These are phyloP conservation scores for Zopfia rhizophila DNA, from an alignment of 2,329 filamentous ascomycete species.

Conservation along the genomic window DNA sequence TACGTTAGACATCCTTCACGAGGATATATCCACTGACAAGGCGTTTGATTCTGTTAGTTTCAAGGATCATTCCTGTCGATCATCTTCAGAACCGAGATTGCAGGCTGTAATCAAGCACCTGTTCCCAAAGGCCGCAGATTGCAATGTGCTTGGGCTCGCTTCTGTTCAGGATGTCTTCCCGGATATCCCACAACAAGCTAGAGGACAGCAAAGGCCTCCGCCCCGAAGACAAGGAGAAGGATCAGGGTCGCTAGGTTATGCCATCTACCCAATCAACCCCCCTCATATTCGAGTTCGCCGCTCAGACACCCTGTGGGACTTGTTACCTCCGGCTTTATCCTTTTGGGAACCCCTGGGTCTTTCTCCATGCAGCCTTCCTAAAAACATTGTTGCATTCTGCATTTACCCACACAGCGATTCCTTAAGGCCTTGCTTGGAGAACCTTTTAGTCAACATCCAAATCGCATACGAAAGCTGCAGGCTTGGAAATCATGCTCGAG, in stretches of 20 bases:
- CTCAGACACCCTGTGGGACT: conserved; percentile 74
- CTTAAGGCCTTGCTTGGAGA: conserved; percentile 67
- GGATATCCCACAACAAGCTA: conserved; percentile 42
- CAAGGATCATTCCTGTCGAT: not conserved
- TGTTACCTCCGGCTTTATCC: conserved; percentile 76
- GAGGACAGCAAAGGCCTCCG: conserved; percentile 45
- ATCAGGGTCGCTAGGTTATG: conserved; percentile 36
- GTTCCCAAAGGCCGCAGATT: conserved; percentile 46
- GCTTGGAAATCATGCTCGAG: conserved; percentile 70
- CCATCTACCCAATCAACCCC: conserved; percentile 63
- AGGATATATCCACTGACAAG: conserved; percentile 17
- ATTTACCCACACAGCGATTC: conserved; percentile 75
- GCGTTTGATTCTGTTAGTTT: not conserved
- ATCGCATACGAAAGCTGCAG: conserved; percentile 79
- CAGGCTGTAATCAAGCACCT: conserved; percentile 35
- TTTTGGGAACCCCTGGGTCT: conserved; percentile 88
- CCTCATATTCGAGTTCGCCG: conserved; percentile 79
- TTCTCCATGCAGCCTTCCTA: conserved; percentile 74
- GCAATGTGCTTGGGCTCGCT: conserved; percentile 39
- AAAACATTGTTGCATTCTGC: conserved; percentile 76
- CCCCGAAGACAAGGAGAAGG: conserved; percentile 45
- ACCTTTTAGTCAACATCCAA: conserved; percentile 74
- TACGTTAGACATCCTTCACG: conserved; percentile 47
- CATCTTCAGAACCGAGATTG: conserved; percentile 37
- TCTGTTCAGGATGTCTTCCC: conserved; percentile 60